A percentile compares a stretch with the other conserved stretches of the same genome.
phyloP scores from a whole-genome alignment of 768 basidiomycete genomes.

The Boletus reticuloceps region DNA sequence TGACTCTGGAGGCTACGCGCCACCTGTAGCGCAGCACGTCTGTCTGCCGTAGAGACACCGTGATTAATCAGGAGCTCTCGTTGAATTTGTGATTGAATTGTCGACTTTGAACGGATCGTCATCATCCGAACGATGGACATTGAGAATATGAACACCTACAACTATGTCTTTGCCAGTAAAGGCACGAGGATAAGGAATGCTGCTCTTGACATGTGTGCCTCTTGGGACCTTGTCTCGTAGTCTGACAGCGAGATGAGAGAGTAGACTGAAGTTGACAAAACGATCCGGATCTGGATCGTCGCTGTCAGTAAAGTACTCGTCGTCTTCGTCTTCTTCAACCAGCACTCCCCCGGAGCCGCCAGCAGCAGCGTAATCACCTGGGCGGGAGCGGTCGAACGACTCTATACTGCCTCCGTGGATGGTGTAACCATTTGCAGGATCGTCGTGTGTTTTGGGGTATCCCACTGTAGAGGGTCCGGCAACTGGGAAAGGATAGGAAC shows the following conservation, averaged over 20 bases:
- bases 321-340: slow-evolving; percentile 29
- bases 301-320: slow-evolving; percentile 38
- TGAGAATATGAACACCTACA: slow-evolving; percentile 45
- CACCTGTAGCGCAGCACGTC: slow-evolving; percentile 81
- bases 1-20: slow-evolving; percentile 90
- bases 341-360: slow-evolving; percentile 17
- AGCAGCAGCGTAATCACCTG: slow-evolving; percentile 17
- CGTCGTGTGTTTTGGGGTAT: slow-evolving; percentile 14
- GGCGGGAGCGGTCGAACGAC: slow-evolving; percentile 24
- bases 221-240: slow-evolving; percentile 88
- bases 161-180: slow-evolving; percentile 97
- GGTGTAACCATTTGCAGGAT: slow-evolving; percentile 18
- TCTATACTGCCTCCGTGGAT: slow-evolving; percentile 23
- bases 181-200: slow-evolving; percentile 84
- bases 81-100: slow-evolving; percentile 85
- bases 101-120: slow-evolving; percentile 53
- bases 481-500: slow-evolving; percentile 18
- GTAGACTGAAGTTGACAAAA: slow-evolving; percentile 85
- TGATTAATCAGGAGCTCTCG: slow-evolving; percentile 77
- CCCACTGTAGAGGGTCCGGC: slow-evolving; percentile 24
- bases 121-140: not conserved
- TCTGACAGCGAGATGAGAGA: slow-evolving; percentile 87
- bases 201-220: slow-evolving; percentile 86
- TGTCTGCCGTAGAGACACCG: slow-evolving; percentile 69
- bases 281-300: slow-evolving; percentile 68